Evolutionary conservation across 345 rosid species (phyloP).

Genomic region (Clausena lansium): DNA sequence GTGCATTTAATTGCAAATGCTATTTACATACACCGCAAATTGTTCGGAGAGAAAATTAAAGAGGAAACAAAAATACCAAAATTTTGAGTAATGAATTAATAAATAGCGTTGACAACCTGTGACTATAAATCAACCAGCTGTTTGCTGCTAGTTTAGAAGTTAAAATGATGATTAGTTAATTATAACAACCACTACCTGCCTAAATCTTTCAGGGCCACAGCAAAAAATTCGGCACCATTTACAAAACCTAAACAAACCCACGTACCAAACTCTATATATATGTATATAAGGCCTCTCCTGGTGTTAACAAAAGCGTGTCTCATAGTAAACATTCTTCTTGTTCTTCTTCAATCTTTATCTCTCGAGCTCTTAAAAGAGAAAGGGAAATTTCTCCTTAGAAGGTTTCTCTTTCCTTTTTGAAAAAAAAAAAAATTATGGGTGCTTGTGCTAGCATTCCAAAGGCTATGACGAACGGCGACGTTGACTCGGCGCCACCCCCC

Average conservation of each 20-base stretch:
- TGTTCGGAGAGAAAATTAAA: no score
- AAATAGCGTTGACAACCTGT: background rate
- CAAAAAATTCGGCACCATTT: background rate
- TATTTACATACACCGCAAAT: no score
- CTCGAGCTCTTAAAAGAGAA: background rate
- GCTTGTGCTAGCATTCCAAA: conserved; percentile 27
- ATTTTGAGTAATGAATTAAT: background rate
- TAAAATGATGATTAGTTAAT: background rate
- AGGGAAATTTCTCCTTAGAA: background rate
- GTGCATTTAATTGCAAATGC: no score
- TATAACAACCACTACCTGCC: background rate
- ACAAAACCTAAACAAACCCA: background rate
- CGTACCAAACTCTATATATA: background rate
- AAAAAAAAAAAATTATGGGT: conserved; percentile 11
- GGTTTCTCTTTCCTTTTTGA: background rate
- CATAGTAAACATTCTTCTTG: background rate
- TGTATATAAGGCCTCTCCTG: background rate
- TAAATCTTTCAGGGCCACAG: background rate
- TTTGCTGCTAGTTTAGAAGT: background rate
- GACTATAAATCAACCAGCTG: background rate
- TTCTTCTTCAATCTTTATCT: background rate
- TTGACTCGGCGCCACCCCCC: background rate
- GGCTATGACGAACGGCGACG: conserved; percentile 2
- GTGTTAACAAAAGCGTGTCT: background rate
- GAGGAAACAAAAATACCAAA: no score